Evolutionary conservation across 768 basidiomycete genomes (phyloP), one percentile per base, ranked within the genome.

Genomic region (Symmetrospora coprosmae): DNA sequence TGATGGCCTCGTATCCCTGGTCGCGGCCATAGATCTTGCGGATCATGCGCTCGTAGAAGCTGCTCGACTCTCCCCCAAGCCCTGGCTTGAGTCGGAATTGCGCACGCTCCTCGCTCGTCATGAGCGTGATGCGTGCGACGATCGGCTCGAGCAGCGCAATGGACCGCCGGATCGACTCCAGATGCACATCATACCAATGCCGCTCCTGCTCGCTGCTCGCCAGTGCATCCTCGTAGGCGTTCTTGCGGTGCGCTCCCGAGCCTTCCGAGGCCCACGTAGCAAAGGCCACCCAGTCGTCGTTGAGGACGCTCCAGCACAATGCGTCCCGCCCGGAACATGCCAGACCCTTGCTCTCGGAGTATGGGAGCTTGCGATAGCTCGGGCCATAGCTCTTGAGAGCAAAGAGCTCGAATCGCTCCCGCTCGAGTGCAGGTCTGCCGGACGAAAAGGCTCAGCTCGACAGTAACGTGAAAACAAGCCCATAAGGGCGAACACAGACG

Each of bases 151-250:
- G 78, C 48, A 91, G 74, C 1, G 85, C 81, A 67, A 97, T 91
- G 8, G 90, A 94, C 40, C 90, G 82, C 8, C 80, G 74, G 65
- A 94, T 81, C 21, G 84, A 86, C 71, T 94, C 88, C 33, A 99
- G 79, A 66, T 91, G 87, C 61, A 92, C 88, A 66, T 91, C 88
- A 72, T 88, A 97, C 73, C 96, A 92, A 73, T 96, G 90, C n/a
- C 94, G 82, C 73, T 99, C 94, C 72, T 99, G 92, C 73, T 99
- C 94, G 69, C 87, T 85, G 74, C 87, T 86, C 74, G 96, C 90
- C 60, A 99, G 76, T 1, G 87, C 86, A 69, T 97, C 92, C 73
- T 99, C 94, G 71, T 85, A 94, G 4, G 81, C 78, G 71, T 96
- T 99, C 76, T 97, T 97, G 77, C 94, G 92, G 73, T 97, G 90